Base-by-base conservation (phyloP, 202 grass and related monocot species). In the Hordeum pubiflorum region DNA sequence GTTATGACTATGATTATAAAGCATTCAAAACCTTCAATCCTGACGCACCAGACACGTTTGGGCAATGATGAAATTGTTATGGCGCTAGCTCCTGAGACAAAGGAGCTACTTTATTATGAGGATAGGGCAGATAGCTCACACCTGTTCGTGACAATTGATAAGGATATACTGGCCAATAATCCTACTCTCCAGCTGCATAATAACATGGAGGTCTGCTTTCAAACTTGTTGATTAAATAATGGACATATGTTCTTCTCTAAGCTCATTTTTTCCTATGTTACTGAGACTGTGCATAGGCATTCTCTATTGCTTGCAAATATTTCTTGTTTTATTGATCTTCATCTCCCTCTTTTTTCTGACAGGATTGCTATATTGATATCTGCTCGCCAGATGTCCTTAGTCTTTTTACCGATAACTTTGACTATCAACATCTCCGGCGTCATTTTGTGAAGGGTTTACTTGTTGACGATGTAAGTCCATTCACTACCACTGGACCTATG, bases 361-460 rank as follows among this genome's bases (percentile, higher is more conserved):
- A 99, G 92, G 96, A 99, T 80, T 99, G 96, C 74, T 99, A 93
- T 84, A 91, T 99, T 75, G 96, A 99, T 85, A 99, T 99, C 77
- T 99, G 96, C 90, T 95, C 96, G 36, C 89, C 89, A 14, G 90
- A 99, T 48, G 90, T 96, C 64, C 80, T 99, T 34, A 99, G 90
- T 72, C 89, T 99, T 79, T 93, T 99, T 86, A 91, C 89, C 2
- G 96, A 99, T 83, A 99, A 99, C 75, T 99, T 99, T 74, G 96
- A 99, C 64, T 96, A 99, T 83, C 96, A 96, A 58, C 88, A 99
- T 86, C 92, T 99, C 79, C 90, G 96, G 23, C 92, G 92, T 59
- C 96, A 99, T 91, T 99, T 99, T 7, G 83, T 99, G 31, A 99
- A 99, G 87, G 96, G 96, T 83, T 88, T 99, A 81, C 75, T 96